These are phyloP conservation scores for Aspergillus ochraceus DNA, from an alignment of 2,329 filamentous ascomycete genomes.

Conservation along the genomic window DNA sequence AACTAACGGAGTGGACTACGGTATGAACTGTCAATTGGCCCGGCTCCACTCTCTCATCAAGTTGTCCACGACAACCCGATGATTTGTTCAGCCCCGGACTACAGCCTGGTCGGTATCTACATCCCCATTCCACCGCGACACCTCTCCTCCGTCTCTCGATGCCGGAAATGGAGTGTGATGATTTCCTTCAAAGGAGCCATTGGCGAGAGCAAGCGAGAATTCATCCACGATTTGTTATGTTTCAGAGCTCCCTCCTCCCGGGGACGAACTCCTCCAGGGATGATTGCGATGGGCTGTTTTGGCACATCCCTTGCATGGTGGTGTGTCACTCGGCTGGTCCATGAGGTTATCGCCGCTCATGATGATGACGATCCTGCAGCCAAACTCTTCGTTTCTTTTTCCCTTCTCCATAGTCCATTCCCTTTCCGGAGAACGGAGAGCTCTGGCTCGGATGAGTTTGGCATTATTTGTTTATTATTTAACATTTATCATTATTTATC, in stretches of 20 bases:
- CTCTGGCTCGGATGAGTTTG: too few species aligned
- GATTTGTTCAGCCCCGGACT: not conserved
- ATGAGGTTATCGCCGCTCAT: conserved; percentile 19
- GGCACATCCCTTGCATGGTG: conserved; percentile 21
- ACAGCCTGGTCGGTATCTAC: not conserved
- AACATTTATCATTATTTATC: not conserved
- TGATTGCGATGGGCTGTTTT: not conserved
- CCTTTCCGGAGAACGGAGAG: too few species aligned
- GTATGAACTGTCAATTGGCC: not conserved
- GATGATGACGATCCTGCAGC: conserved; percentile 15
- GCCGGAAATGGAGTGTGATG: too few species aligned
- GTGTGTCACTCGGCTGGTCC: conserved; percentile 17
- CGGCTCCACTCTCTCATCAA: not conserved
- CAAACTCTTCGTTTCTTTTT: too few species aligned
- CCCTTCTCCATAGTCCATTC: too few species aligned
- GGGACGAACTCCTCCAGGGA: not conserved
- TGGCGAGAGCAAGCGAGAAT: not conserved
- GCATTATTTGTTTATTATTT: conserved; percentile 7
- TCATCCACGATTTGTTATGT: not conserved
- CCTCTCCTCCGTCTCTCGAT: too few species aligned
- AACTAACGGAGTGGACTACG: not conserved
- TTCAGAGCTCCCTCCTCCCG: not conserved
- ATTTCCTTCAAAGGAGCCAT: too few species aligned
- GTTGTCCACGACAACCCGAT: not conserved
- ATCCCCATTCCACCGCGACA: not conserved